Conservation (phyloP, 192 early-diverging fungal genomes). For the Backusella liffmaniae region DNA sequence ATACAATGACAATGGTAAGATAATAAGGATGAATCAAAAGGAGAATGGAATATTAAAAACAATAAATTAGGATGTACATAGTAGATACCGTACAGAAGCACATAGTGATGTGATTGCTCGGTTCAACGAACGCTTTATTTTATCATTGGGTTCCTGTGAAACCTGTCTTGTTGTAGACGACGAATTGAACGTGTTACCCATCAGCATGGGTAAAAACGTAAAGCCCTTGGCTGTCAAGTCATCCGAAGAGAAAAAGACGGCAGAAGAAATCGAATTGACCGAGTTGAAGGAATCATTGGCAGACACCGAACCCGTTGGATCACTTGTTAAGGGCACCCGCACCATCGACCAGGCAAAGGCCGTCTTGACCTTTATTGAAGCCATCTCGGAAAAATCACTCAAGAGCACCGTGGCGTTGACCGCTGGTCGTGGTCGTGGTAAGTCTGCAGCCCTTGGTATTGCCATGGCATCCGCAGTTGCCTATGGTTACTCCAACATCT, state of each 20-base stretch:
- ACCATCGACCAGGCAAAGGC: constrained; percentile 98
- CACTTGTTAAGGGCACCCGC: constrained; percentile 73
- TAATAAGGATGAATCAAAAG: too few relatives aligned
- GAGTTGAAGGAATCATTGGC: constrained; percentile 84
- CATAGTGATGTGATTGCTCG: constrained; percentile 91
- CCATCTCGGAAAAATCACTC: constrained; percentile 92
- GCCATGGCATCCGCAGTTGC: constrained; percentile 94
- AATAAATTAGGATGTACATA: constrained; percentile 80
- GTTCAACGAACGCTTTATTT: constrained; percentile 97
- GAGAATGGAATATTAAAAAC: not conserved
- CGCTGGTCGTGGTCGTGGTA: constrained; percentile 94
- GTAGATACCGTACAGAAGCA: constrained; percentile 91
- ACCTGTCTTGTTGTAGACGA: constrained; percentile 95
- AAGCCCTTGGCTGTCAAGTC: constrained; percentile 75
- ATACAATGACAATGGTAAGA: constrained; percentile 94
- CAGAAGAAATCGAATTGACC: constrained; percentile 64
- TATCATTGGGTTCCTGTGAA: constrained; percentile 86
- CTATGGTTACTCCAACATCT: constrained; percentile 99
- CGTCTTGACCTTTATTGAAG: constrained; percentile 94
- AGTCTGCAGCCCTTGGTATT: constrained; percentile 94
- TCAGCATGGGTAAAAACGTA: constrained; percentile 91
- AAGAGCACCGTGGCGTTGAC: constrained; percentile 91
- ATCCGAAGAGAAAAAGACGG: constrained; percentile 45
- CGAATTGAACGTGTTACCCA: constrained; percentile 95
- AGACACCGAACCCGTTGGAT: constrained; percentile 90